phyloP scores from a whole-genome alignment of 352 stramenopile genomes.

The Phytophthora niederhauseri region DNA sequence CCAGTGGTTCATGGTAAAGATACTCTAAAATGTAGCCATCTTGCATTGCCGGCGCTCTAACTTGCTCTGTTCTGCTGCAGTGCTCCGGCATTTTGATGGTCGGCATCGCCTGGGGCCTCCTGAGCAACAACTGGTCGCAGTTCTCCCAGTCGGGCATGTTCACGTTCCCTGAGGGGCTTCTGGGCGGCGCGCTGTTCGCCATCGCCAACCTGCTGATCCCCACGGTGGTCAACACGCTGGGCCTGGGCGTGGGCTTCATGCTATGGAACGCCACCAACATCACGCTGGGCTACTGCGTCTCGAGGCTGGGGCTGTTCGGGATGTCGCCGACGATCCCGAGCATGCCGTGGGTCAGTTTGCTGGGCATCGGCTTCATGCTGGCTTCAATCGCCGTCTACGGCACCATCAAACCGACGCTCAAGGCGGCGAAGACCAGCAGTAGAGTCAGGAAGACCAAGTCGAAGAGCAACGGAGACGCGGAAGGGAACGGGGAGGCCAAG shows the following conservation, averaged over 20 bases:
- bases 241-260: constrained; percentile 84
- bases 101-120: constrained; percentile 70
- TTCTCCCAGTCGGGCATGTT: constrained; percentile 79
- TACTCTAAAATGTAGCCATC: constrained; percentile 13
- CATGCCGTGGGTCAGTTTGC: constrained; percentile 53
- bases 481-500: constrained; percentile 6
- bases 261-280: constrained; percentile 90
- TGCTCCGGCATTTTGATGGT: constrained; percentile 88
- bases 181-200: constrained; percentile 77
- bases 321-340: constrained; percentile 65
- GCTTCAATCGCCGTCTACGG: constrained; percentile 81
- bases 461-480: background rate
- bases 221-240: constrained; percentile 85
- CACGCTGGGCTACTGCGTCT: constrained; percentile 81
- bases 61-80: constrained; percentile 28
- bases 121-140: constrained; percentile 85
- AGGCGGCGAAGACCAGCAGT: constrained; percentile 27
- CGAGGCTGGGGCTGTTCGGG: constrained; percentile 73
- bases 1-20: constrained; percentile 86
- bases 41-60: background rate
- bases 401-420: constrained; percentile 74
- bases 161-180: constrained; percentile 78
- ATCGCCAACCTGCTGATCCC: constrained; percentile 86
- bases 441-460: constrained; percentile 18
- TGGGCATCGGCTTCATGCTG: constrained; percentile 84